Base-by-base conservation (phyloP, 495 filamentous ascomycete genomes). In the Friedmanniomyces endolithicus region DNA sequence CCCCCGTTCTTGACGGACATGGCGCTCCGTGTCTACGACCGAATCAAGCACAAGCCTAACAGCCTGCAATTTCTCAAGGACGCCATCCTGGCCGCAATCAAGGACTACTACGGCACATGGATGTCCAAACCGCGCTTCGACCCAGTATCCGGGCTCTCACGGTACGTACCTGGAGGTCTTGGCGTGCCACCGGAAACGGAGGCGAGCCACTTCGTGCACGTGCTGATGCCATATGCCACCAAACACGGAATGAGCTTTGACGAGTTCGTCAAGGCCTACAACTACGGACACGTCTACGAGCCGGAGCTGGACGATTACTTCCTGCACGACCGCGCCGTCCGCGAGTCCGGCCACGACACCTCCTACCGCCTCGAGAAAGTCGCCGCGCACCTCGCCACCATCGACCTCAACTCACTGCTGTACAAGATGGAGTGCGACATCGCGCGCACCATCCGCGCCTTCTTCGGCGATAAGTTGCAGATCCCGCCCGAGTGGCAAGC, bases 401-500 rank as follows among this genome's bases (percentile, higher is more conserved):
- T 97, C 25, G 92, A 98, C 64, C 75, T 96, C 34, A 96, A 97
- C 69, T 87, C 88, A 25, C 73, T 94, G 8, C 74, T 98, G 24
- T 98, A 90, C 76, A 96, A 96, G 68, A 95, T 95, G 68, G 92
- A 98, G 67, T 81, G 78, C 24, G 94, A 98, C 64, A 95, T 98
- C 52, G 80, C 85, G 0, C 78, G 82, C 52, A 81, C 81, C 25
- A 94, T 97, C 63, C 85, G 86, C 31, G 82, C 73, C 39, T 72
- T 85, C 62, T 97, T 97, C 69, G 76, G 79, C 29, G 89, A 95
- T 65, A 77, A 75, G 57, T 75, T 98, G 0, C 68, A 74, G 6
- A 81, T 98, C 25, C 90, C 94, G 0, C 71, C 70, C 0, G 89
- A 92, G 59, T 95, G 87, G 73, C 84, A 83, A 52, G 76, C 77